Percentiles rank a stretch among this genome's conserved stretches.
Evolutionary conservation across 1,284 basidiomycete genomes (phyloP).

Genomic region (Marasmius fiardii): DNA sequence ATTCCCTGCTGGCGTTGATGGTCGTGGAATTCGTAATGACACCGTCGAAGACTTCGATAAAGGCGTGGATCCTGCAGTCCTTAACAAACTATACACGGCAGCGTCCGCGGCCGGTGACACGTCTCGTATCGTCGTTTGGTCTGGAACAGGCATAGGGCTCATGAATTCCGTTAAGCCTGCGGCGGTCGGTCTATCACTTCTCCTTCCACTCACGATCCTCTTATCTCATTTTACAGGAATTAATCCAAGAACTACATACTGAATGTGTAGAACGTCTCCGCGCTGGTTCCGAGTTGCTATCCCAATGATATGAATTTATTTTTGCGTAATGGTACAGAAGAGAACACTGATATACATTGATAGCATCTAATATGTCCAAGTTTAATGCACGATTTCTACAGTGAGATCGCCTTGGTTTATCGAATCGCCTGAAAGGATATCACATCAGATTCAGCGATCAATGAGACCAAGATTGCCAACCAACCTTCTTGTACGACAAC

Average conservation of each 20-base stretch:
- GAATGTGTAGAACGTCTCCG: constrained; percentile 37
- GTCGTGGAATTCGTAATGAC: constrained; percentile 53
- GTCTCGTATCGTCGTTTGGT: constrained; percentile 61
- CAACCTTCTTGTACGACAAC: constrained; percentile 84
- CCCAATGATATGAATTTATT: too few species aligned
- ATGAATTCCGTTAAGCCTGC: constrained; percentile 54
- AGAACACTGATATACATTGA: neutral
- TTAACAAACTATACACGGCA: constrained; percentile 43
- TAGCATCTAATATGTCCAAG: too few species aligned
- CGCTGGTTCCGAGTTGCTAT: constrained; percentile 10
- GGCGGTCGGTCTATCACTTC: constrained; percentile 37
- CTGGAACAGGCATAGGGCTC: constrained; percentile 63
- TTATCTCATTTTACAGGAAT: constrained; percentile 31
- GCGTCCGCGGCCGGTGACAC: constrained; percentile 42
- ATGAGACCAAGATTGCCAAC: constrained; percentile 16
- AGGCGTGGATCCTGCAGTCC: constrained; percentile 41
- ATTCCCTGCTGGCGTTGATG: constrained; percentile 70
- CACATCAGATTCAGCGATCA: constrained; percentile 4
- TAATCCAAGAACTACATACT: constrained; percentile 46
- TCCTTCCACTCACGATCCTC: neutral
- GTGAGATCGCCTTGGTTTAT: constrained; percentile 87
- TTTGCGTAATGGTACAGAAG: too few species aligned
- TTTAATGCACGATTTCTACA: constrained; percentile 77
- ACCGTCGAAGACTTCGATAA: constrained; percentile 57
- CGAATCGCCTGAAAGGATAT: constrained; percentile 63